phyloP scores from a whole-genome alignment of 306 rosid genomes.

The Cicer arietinum region DNA sequence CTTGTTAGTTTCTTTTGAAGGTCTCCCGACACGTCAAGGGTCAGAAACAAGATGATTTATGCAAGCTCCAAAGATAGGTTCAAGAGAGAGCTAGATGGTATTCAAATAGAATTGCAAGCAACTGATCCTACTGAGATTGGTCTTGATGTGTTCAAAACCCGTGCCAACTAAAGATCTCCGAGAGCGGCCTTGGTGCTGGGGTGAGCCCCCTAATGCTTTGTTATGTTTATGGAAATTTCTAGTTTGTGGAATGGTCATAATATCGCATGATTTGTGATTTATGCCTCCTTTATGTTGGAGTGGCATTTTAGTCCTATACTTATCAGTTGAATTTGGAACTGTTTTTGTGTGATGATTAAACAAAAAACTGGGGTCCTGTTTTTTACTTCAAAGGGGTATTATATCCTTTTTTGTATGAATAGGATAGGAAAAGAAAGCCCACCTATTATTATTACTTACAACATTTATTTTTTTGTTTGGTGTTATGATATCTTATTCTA shows the following conservation, averaged over 20 bases:
- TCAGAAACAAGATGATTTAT: constrained; percentile 48
- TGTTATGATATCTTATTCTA: constrained; percentile 30
- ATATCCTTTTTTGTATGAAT: constrained; percentile 23
- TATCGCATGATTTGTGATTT: constrained; percentile 54
- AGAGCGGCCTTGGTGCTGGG: constrained; percentile 43
- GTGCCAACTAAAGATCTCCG: constrained; percentile 49
- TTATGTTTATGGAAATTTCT: constrained; percentile 46
- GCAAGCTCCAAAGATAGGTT: constrained; percentile 82
- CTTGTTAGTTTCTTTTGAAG: constrained; percentile 32
- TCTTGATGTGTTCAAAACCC: constrained; percentile 71
- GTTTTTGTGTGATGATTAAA: constrained; percentile 48
- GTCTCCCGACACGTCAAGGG: constrained; percentile 45
- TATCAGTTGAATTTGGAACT: constrained; percentile 48
- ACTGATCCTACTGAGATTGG: constrained; percentile 75
- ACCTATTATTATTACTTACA: constrained; percentile 24
- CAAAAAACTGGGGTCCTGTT: constrained; percentile 38
- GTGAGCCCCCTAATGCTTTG: constrained; percentile 42
- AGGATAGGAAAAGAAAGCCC: constrained; percentile 37
- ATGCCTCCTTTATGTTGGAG: constrained; percentile 48
- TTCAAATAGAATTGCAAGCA: constrained; percentile 75
- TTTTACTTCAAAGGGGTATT: constrained; percentile 31
- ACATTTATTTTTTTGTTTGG: constrained; percentile 22
- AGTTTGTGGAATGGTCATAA: constrained; percentile 51
- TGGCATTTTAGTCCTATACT: constrained; percentile 48
- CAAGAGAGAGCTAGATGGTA: constrained; percentile 81